Evolutionary conservation across 2,329 filamentous ascomycete genomes (phyloP).

Genomic region (Apiospora koreana): DNA sequence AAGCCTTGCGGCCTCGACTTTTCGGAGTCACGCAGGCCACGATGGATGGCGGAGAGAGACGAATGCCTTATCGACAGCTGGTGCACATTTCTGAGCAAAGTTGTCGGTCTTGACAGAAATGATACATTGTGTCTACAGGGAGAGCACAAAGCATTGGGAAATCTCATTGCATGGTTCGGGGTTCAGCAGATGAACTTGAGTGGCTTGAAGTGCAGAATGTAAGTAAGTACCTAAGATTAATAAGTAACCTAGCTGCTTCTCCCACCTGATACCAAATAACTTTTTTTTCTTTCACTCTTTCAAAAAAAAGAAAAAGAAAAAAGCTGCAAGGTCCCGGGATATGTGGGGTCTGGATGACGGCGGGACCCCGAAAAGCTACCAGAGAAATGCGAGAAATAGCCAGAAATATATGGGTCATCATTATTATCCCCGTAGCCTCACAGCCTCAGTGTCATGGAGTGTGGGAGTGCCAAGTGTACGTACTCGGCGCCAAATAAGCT

Average conservation of each 20-base stretch:
- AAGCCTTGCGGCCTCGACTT: conserved; percentile 35
- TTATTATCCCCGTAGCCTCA: neutral
- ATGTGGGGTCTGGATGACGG: neutral
- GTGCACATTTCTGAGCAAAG: conserved; percentile 14
- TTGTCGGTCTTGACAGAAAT: conserved; percentile 13
- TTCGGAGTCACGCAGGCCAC: conserved; percentile 56
- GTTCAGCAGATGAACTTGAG: neutral
- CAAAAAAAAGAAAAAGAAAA: no score
- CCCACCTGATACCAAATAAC: neutral
- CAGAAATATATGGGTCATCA: neutral
- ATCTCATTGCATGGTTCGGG: conserved; percentile 30
- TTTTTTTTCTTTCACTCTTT: neutral
- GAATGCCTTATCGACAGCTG: conserved; percentile 41
- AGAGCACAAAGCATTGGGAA: conserved; percentile 28
- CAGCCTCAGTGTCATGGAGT: neutral
- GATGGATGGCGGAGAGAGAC: conserved; percentile 70
- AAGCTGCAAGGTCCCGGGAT: neutral
- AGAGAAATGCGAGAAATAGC: no score
- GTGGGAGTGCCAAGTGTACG: no score
- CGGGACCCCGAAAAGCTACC: neutral
- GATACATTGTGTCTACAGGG: conserved; percentile 28
- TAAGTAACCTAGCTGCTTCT: neutral
- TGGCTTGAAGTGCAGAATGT: conserved; percentile 1
- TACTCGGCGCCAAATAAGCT: no score
- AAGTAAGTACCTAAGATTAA: no score